Evolutionary conservation across 1,284 basidiomycete genomes (phyloP).

Genomic region (Sanghuangporus weigelae): DNA sequence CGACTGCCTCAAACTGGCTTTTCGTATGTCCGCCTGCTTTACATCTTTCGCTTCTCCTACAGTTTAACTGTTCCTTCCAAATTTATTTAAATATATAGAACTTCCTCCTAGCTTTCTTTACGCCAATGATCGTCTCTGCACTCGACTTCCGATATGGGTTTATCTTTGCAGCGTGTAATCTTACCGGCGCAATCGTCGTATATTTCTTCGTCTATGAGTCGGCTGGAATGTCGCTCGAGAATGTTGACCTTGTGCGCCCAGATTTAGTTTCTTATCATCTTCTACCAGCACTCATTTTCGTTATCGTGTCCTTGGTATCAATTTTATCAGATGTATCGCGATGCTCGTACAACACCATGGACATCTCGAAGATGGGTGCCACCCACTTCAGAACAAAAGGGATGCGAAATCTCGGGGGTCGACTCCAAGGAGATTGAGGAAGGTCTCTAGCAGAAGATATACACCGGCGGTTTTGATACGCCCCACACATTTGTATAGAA

Average conservation of each 20-base stretch:
- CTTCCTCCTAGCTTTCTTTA: slow-evolving; percentile 75
- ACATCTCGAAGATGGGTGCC: not conserved
- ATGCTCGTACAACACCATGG: not conserved
- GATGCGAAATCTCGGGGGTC: not conserved
- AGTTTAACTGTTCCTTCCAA: not conserved
- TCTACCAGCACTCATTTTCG: not conserved
- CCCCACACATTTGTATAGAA: too few species aligned
- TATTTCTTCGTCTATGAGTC: slow-evolving; percentile 79
- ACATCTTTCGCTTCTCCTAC: not conserved
- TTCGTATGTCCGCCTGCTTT: slow-evolving; percentile 27
- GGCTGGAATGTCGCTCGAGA: slow-evolving; percentile 63
- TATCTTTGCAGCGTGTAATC: slow-evolving; percentile 56
- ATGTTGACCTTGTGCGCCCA: slow-evolving; percentile 49
- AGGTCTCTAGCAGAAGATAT: too few species aligned
- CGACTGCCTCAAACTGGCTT: slow-evolving; percentile 65
- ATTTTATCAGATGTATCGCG: not conserved
- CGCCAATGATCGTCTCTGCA: slow-evolving; percentile 53
- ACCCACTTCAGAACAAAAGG: not conserved
- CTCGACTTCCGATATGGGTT: slow-evolving; percentile 70
- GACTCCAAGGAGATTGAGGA: too few species aligned
- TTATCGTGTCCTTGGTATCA: slow-evolving; percentile 39
- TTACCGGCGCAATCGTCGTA: slow-evolving; percentile 58
- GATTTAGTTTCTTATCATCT: not conserved
- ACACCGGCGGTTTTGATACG: too few species aligned
- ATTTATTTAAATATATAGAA: slow-evolving; percentile 34